These are phyloP conservation scores for Orbilia javanica DNA, from an alignment of 2,329 filamentous ascomycete genomes.

Conservation along the genomic window DNA sequence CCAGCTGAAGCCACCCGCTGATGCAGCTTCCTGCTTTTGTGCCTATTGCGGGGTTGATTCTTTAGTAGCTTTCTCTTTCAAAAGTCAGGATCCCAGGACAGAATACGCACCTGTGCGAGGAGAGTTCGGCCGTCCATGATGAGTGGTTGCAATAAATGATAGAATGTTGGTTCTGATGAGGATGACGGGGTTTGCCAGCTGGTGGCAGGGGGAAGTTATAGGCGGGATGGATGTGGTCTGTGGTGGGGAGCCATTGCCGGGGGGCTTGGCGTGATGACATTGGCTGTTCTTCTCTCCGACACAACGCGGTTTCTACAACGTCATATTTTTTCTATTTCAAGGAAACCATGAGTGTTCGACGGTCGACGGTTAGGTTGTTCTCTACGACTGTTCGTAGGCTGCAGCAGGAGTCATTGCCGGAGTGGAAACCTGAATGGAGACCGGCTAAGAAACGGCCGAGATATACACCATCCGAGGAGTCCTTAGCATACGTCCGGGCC, in stretches of 20 bases:
- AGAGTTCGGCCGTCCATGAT: conserved; percentile 63
- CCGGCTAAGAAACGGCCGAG: background rate
- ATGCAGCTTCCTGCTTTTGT: conserved; percentile 82
- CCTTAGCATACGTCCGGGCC: conserved; percentile 29
- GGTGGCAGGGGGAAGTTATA: conserved; percentile 13
- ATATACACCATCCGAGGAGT: conserved; percentile 37
- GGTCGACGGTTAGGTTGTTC: conserved; percentile 37
- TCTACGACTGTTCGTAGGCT: conserved; percentile 28
- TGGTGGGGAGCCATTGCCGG: conserved; percentile 31
- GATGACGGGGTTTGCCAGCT: background rate
- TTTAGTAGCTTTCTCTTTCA: no score
- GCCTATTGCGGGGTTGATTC: conserved; percentile 73
- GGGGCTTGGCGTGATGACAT: conserved; percentile 50
- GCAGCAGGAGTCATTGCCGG: conserved; percentile 27
- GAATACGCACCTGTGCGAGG: conserved; percentile 54
- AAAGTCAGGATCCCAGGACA: no score
- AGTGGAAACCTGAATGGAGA: background rate
- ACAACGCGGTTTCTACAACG: conserved; percentile 57
- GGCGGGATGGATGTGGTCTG: background rate
- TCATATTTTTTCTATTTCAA: background rate
- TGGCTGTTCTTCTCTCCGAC: background rate
- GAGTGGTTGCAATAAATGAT: conserved; percentile 4
- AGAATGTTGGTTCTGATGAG: conserved; percentile 4
- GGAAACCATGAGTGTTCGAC: conserved; percentile 33
- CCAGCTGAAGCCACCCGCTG: conserved; percentile 85